Base-by-base conservation (phyloP, 2,329 filamentous ascomycete species). In the Trichoderma atroviride region DNA sequence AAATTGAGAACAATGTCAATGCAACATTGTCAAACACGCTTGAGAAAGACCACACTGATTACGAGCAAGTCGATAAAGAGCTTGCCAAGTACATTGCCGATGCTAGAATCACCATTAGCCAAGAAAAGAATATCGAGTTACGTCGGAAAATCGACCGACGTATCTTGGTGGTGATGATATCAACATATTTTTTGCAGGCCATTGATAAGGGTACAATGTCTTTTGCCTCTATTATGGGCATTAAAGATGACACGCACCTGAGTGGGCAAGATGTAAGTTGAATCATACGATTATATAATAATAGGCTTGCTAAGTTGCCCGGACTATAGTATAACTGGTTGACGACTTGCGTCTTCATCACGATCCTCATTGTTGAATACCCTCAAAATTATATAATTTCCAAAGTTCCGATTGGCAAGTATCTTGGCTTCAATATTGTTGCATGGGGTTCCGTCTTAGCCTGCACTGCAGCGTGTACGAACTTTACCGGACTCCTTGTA, bases 141-240 rank as follows among this genome's bases (percentile, higher is more conserved):
- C 52, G 63, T 6, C 53, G 63, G 14, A 66, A 66, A 50, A 66
- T 66, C 10, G 63, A 66, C 37, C 63, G 63, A 6, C 63, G 63
- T 27, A 31, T 66, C n/a, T 35, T 66, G 22, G 35, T 22, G 19
- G 27, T 66, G 14, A 66, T 66, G 63, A 50, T 58, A 33, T 58
- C 29, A 7, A 66, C 63, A 7, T 66, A 66, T 37, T 66, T 66
- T 24, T 22, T 66, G 7, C 63, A 66, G 11, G 53, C 63, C 27
- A 66, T 66, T 24, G 63, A 66, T 19, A 66, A 66, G 27, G 63
- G 63, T 24, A 66, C 63, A 13, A 66, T 66, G 63, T 66, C 63
- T 3, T 66, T 66, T 52, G 63, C 63, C 22, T 66, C 63, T 14
- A 66, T 66, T 4, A 66, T 66, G 63, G 63, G 63, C 13, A 66